These are phyloP conservation scores for Lentinula sp. DNA, from an alignment of 768 basidiomycete genomes.

Conservation along the genomic window DNA sequence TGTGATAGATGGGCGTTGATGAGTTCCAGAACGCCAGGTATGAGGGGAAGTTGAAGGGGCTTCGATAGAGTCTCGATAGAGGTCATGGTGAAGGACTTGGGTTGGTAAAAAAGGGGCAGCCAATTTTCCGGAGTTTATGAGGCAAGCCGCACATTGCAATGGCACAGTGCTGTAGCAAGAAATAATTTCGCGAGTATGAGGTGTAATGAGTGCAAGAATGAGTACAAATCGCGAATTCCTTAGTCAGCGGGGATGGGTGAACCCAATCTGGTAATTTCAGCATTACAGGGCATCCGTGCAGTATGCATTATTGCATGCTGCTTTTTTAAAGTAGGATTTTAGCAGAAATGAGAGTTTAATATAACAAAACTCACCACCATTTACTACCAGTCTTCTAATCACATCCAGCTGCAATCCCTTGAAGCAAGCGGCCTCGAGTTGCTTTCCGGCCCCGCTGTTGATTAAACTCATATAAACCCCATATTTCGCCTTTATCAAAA, in stretches of 20 bases:
- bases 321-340: no score
- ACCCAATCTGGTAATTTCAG: not conserved
- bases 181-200: constrained; percentile 1
- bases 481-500: not conserved
- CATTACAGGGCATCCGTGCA: no score
- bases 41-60: constrained; percentile 52
- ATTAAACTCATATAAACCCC: not conserved
- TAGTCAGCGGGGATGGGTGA: not conserved
- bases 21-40: constrained; percentile 46
- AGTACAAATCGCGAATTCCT: constrained; percentile 1
- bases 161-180: not conserved
- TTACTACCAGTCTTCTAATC: no score
- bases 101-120: not conserved
- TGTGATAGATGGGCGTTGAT: constrained; percentile 73
- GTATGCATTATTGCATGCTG: no score
- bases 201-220: not conserved
- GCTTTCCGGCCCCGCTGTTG: no score
- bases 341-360: no score
- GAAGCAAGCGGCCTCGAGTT: no score
- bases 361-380: no score
- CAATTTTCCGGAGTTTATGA: not conserved
- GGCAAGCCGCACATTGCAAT: not conserved
- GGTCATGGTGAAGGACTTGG: not conserved
- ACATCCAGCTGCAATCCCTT: no score
- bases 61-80: constrained; percentile 15